Evolutionary conservation across 306 rosid genomes (phyloP).

Genomic region (Hippophae gyantsensis): DNA sequence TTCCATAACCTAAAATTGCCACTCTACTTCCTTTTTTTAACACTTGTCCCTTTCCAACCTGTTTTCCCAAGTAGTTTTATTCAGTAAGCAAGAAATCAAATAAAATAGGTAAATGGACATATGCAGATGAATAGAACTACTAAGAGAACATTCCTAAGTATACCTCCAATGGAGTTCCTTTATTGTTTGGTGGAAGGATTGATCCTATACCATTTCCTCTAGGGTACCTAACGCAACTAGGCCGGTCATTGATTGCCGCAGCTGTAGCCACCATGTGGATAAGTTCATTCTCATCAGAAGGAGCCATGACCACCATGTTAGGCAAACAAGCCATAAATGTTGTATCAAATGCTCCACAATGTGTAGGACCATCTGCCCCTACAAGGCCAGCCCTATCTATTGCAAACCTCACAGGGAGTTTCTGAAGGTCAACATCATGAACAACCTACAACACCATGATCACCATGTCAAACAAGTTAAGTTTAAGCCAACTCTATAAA

Average conservation of each 20-base stretch:
- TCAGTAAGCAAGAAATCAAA: no score
- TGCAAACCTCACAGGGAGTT: conserved; percentile 45
- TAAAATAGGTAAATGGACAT: no score
- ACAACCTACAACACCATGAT: not conserved
- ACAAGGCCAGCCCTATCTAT: conserved; percentile 51
- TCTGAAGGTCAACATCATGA: conserved; percentile 7
- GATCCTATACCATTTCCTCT: conserved; percentile 35
- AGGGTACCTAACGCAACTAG: conserved; percentile 24
- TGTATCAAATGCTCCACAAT: conserved; percentile 56
- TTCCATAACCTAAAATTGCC: conserved; percentile 54
- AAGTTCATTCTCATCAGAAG: conserved; percentile 41
- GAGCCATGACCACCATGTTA: conserved; percentile 60
- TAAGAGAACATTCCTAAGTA: no score
- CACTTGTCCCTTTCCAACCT: conserved; percentile 53
- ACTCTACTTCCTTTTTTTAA: conserved; percentile 38
- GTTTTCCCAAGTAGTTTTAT: not conserved
- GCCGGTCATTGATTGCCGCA: conserved; percentile 46
- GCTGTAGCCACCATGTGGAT: conserved; percentile 58
- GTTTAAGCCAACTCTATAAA: no score
- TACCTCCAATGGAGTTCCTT: no score
- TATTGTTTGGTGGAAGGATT: not conserved
- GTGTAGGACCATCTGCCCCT: conserved; percentile 61
- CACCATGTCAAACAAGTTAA: no score
- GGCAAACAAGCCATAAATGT: conserved; percentile 60
- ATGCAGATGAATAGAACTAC: no score